These are phyloP conservation scores for Suhomyces panamericanus DNA, from an alignment of 1,139 yeast genomes.

Conservation along the genomic window DNA sequence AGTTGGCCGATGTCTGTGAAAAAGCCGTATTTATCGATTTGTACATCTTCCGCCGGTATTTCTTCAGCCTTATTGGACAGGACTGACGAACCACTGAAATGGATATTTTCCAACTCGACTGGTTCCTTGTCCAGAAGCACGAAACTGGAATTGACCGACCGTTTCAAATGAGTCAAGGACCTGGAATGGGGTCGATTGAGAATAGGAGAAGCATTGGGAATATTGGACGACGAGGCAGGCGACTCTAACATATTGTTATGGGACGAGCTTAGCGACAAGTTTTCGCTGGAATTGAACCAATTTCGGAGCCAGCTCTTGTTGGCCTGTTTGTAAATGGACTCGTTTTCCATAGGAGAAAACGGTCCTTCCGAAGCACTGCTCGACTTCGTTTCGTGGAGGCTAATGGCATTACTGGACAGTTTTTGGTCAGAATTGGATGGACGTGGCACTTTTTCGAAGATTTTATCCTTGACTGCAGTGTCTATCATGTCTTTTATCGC, in stretches of 20 bases:
- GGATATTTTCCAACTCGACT: slow-evolving; percentile 11
- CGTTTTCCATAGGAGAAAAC: too few relatives aligned
- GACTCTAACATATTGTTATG: background rate
- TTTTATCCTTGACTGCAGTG: slow-evolving; percentile 13
- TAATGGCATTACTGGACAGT: background rate
- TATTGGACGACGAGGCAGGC: slow-evolving; percentile 6
- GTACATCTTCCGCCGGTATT: slow-evolving; percentile 12
- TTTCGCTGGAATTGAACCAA: slow-evolving; percentile 24
- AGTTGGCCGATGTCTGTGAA: slow-evolving; percentile 25
- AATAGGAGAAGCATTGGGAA: background rate
- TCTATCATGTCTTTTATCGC: slow-evolving; percentile 12
- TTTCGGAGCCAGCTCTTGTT: slow-evolving; percentile 19
- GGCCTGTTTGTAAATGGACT: slow-evolving; percentile 6
- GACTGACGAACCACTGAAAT: background rate
- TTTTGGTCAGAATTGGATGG: too few relatives aligned
- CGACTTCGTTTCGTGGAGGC: background rate
- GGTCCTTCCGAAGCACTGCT: too few relatives aligned
- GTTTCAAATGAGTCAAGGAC: slow-evolving; percentile 10
- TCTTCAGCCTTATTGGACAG: background rate
- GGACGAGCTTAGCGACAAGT: slow-evolving; percentile 9
- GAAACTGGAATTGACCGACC: background rate
- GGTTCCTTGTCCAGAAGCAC: slow-evolving; percentile 5
- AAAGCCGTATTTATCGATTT: slow-evolving; percentile 54
- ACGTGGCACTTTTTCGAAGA: background rate
- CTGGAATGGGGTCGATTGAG: slow-evolving; percentile 10